phyloP scores from a whole-genome alignment of 208 protist genomes.

The Zelonia costaricensis region DNA sequence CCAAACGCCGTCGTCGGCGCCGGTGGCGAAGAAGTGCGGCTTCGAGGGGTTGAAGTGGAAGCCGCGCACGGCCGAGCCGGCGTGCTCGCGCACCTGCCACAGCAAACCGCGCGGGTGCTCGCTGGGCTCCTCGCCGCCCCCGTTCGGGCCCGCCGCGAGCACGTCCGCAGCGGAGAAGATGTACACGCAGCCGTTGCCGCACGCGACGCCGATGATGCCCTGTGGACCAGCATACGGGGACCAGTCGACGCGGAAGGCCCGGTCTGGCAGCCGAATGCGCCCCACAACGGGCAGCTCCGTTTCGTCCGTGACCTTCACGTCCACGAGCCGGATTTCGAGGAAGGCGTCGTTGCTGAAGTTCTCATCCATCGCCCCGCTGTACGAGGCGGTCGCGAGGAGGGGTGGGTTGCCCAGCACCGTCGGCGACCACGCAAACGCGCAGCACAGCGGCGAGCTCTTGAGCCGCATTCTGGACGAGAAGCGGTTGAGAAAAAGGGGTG shows the following conservation, averaged over 20 bases:
- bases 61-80: constrained; percentile 66
- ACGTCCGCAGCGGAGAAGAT: constrained; percentile 62
- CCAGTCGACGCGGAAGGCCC: constrained; percentile 79
- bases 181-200: constrained; percentile 65
- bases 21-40: constrained; percentile 82
- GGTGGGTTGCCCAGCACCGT: constrained; percentile 43
- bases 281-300: constrained; percentile 66
- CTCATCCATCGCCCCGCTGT: constrained; percentile 70
- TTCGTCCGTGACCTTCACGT: constrained; percentile 73
- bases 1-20: constrained; percentile 65
- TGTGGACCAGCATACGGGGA: constrained; percentile 46
- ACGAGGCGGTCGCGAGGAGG: constrained; percentile 70
- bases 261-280: constrained; percentile 50
- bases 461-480: constrained; percentile 45
- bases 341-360: constrained; percentile 71
- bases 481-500: not conserved
- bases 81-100: constrained; percentile 83
- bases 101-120: constrained; percentile 49
- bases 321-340: constrained; percentile 66
- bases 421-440: constrained; percentile 82
- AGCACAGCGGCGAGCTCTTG: constrained; percentile 57
- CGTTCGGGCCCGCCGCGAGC: constrained; percentile 35
- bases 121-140: constrained; percentile 28
- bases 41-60: constrained; percentile 95
- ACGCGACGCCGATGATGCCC: constrained; percentile 75